Evolutionary conservation across 352 stramenopile genomes (phyloP), one percentile per base, ranked within the genome.

Genomic region (Phytophthora lateralis): DNA sequence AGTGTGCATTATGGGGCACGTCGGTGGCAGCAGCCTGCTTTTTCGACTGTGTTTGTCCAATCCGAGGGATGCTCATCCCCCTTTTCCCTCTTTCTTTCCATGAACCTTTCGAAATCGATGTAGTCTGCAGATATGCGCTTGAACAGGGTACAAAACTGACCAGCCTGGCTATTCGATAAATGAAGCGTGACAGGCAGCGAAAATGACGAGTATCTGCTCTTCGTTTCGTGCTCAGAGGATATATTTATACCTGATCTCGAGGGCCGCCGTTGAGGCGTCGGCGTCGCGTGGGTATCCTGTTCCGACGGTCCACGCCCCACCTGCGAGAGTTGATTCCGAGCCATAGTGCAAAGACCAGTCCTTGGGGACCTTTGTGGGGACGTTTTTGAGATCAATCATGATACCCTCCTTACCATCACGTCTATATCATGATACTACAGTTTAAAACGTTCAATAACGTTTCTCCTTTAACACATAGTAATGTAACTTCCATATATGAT

Each of bases 221-320:
- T 14, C 41, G 32, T 14, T 35, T 17, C 11, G 10, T 8, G 4
- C 7, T 11, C 4, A 21, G 14, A 9, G 12, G 20, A 0, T 30
- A 30, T 30, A 26, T 17, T 20, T 21, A 11, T 7, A 38, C 29
- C 17, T 21, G 39, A 35, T 14, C 2, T 24, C 21, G 30, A 27
- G 0, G 3, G 14, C 9, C 15, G 26, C 30, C 30, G 9, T 26
- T 43, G 7, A 6, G 7, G 26, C 10, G 12, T 3, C 15, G 12
- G 3, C 7, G 21, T 20, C 6, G 17, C 12, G 3, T 7, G 10
- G 18, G 32, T 66, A 58, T 60, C 37, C 18, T 53, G 50, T 71
- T 71, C 63, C 63, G 63, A 71, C 63, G 63, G 63, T 71, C 49
- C 63, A 66, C 37, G 26, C 37, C 21, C 27, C 5, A 18, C 60